Evolutionary conservation across 257 asterid genomes (phyloP), one percentile per base, ranked within the genome.

Genomic region (Gardenia jasminoides): DNA sequence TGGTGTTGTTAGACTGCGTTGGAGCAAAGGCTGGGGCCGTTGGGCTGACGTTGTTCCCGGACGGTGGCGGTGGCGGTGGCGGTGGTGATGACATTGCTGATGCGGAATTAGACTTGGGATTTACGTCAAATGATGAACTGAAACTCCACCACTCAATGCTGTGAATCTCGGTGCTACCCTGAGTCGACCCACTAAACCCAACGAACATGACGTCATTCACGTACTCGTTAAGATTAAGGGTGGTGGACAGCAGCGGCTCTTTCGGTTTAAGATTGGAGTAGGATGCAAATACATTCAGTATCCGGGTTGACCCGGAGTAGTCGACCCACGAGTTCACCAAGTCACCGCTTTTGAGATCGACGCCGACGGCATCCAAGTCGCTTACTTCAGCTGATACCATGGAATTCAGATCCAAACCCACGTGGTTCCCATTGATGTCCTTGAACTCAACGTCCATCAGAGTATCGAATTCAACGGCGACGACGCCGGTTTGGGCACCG

Each of bases 61-160:
- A 54, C 0, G 93, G 86, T 8, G 93, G 91, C 0, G 96, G 91
- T 44, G 94, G 90, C 33, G 87, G 72, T 1, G 90, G 93, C 61
- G 93, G 89, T 8, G 84, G 85, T 0, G 80, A 82, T 26, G 90
- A 54, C 67, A 78, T 54, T 8, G 85, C 79, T 46, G 72, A n/a
- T 6, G 48, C 62, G 22, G 91, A 79, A 59, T 70, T 83, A 1
- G 87, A 83, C 76, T 81, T 81, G 26, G 95, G 78, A 43, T 61
- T 84, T 6, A 77, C 85, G 39, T 92, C 95, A 43, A 91, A 91
- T 12, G 89, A 86, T 6, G 98, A 91, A 70, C 80, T 83, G 79
- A 93, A 93, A 76, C 96, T 93, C 98, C 98, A 93, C 98, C 97
- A 91, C 28, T 88, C 92, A 30, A 93, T 86, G 78, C 83, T 84